A percentile compares a stretch with the other conserved stretches of the same genome.
Conservation (phyloP, 2,329 filamentous ascomycete genomes). For the Pseudopithomyces chartarum region DNA sequence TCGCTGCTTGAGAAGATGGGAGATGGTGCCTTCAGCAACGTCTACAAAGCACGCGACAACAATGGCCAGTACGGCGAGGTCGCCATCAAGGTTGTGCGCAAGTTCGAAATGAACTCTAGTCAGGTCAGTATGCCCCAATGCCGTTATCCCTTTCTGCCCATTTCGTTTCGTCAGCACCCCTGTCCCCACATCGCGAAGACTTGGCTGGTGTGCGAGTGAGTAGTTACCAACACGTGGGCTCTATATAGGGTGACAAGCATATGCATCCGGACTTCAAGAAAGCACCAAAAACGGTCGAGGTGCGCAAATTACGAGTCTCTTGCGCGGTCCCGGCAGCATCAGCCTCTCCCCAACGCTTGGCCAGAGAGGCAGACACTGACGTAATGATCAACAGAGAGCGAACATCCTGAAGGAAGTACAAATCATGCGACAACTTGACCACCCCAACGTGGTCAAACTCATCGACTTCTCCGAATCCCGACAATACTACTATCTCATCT, state of each 20-base stretch:
- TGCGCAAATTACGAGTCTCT: constrained; percentile 59
- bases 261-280: constrained; percentile 96
- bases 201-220: constrained; percentile 26
- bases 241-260: constrained; percentile 81
- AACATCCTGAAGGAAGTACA: constrained; percentile 99
- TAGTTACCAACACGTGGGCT: constrained; percentile 55
- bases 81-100: constrained; percentile 97
- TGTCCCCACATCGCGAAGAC: constrained; percentile 28
- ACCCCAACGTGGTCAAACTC: constrained; percentile 93
- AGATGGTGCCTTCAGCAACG: constrained; percentile 97
- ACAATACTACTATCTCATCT: constrained; percentile 96
- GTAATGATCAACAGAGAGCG: constrained; percentile 69
- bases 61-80: constrained; percentile 75
- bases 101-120: constrained; percentile 98
- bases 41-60: constrained; percentile 84
- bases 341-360: constrained; percentile 11
- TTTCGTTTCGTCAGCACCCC: constrained; percentile 35
- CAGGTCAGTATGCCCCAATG: constrained; percentile 74
- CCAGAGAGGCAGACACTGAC: constrained; percentile 48
- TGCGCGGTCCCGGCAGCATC: constrained; percentile 39
- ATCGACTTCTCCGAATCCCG: constrained; percentile 91
- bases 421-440: constrained; percentile 96
- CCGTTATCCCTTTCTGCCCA: constrained; percentile 36
- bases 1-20: constrained; percentile 95
- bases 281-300: constrained; percentile 90